Evolutionary conservation across 2,329 filamentous ascomycete genomes (phyloP).

Genomic region (Celoporthe dispersa): DNA sequence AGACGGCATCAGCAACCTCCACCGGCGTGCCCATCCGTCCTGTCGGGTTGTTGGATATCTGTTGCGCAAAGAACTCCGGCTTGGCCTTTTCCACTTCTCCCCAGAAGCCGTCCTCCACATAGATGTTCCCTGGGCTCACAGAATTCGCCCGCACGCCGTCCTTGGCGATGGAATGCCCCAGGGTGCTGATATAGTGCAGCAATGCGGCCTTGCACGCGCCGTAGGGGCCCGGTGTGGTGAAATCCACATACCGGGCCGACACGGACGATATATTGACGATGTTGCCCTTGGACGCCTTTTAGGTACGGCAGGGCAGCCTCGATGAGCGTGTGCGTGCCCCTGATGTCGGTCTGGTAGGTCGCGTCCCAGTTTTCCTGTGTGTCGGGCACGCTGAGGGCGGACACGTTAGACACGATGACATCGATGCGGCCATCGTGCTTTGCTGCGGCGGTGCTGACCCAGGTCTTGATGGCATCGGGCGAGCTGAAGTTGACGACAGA

Average conservation of each 20-base stretch:
- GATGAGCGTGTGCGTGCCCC: conserved; percentile 39
- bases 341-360: conserved; percentile 41
- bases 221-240: conserved; percentile 42
- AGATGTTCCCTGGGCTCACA: conserved; percentile 42
- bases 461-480: conserved; percentile 26
- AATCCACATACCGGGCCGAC: conserved; percentile 42
- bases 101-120: conserved; percentile 43
- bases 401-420: conserved; percentile 33
- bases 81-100: conserved; percentile 38
- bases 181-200: conserved; percentile 41
- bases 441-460: conserved; percentile 25
- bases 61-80: conserved; percentile 37
- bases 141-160: conserved; percentile 43
- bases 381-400: conserved; percentile 37
- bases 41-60: conserved; percentile 31
- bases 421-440: conserved; percentile 28
- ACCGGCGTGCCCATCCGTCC: conserved; percentile 32
- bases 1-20: conserved; percentile 33
- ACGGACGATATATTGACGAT: conserved; percentile 43
- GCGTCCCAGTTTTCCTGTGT: conserved; percentile 34
- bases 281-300: conserved; percentile 40
- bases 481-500: conserved; percentile 29
- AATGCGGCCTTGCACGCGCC: conserved; percentile 42
- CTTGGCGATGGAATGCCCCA: conserved; percentile 40
- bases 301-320: conserved; percentile 40